Conservation (phyloP, 163 green algal species). For the Coccomyxa subellipsoidea region DNA sequence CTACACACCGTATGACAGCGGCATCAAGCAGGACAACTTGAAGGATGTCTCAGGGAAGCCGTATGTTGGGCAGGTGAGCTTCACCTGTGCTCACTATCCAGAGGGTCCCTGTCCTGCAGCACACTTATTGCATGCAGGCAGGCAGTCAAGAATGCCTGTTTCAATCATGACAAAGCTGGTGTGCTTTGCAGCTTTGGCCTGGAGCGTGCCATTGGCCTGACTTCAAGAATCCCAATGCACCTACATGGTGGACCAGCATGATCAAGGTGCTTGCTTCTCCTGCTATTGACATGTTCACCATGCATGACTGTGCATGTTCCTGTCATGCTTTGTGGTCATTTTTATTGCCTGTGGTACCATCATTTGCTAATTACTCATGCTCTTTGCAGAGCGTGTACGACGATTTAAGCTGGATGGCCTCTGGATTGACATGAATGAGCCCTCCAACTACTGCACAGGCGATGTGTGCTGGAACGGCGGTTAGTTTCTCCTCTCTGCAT, state of each 20-base stretch:
- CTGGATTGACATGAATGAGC: constrained; percentile 81
- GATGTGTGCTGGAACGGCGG: constrained; percentile 42
- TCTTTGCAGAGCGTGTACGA: neutral
- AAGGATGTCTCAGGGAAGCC: constrained; percentile 44
- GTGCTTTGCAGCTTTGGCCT: constrained; percentile 64
- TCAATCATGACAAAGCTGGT: neutral
- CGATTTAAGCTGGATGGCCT: constrained; percentile 42
- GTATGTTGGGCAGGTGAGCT: constrained; percentile 65
- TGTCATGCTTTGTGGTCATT: too few relatives aligned
- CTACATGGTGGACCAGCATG: constrained; percentile 30
- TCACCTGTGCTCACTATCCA: too few relatives aligned
- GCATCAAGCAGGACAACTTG: constrained; percentile 55
- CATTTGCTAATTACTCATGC: too few relatives aligned
- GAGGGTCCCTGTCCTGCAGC: too few relatives aligned
- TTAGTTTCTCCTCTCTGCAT: neutral
- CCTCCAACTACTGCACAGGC: constrained; percentile 75
- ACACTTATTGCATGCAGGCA: too few relatives aligned
- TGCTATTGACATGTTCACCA: too few relatives aligned
- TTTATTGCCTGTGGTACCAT: too few relatives aligned
- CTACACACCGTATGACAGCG: constrained; percentile 57
- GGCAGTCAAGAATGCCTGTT: too few relatives aligned
- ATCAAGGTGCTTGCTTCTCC: constrained; percentile 1
- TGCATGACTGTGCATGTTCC: too few relatives aligned
- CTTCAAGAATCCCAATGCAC: constrained; percentile 49
- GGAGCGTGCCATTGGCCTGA: constrained; percentile 68